Evolutionary conservation across 1,284 basidiomycete genomes (phyloP).

Genomic region (Malassezia furfur): DNA sequence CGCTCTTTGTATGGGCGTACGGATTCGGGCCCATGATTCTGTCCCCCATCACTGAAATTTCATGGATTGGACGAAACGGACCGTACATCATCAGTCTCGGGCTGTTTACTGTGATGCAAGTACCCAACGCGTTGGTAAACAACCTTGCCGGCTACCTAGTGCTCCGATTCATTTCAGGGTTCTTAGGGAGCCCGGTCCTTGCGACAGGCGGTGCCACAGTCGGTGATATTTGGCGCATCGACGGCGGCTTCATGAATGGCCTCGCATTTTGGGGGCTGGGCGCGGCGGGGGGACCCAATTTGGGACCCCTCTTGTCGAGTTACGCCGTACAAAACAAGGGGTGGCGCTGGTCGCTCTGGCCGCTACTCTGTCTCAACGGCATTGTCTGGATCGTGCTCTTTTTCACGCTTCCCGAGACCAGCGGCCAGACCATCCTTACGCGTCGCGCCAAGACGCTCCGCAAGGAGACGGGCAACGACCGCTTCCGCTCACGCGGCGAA

Average conservation of each 20-base stretch:
- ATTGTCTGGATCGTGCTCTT: conserved; percentile 24
- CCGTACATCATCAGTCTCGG: conserved; percentile 17
- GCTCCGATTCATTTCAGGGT: conserved; percentile 48
- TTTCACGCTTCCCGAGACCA: conserved; percentile 23
- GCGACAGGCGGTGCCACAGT: conserved; percentile 43
- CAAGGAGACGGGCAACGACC: conserved; percentile 8
- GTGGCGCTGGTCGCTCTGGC: conserved; percentile 46
- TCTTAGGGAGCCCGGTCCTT: conserved; percentile 46
- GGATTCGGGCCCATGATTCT: conserved; percentile 37
- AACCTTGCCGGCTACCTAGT: conserved; percentile 16
- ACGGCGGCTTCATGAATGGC: conserved; percentile 12
- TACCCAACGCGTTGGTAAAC: conserved; percentile 15
- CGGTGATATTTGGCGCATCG: conserved; percentile 22
- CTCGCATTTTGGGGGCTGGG: conserved; percentile 15
- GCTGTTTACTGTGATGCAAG: conserved; percentile 18
- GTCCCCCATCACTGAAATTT: conserved; percentile 42
- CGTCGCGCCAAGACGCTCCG: conserved; percentile 17
- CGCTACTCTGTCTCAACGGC: conserved; percentile 37
- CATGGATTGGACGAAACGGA: conserved; percentile 26
- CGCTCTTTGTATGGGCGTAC: conserved; percentile 31
- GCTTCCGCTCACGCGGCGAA: conserved; percentile 13
- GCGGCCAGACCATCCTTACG: conserved; percentile 16
- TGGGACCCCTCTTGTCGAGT: conserved; percentile 26
- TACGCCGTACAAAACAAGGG: conserved; percentile 34
- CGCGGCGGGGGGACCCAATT: conserved; percentile 26